These are phyloP conservation scores for Backusella sp. DNA, from an alignment of 192 early-diverging fungal genomes.

Conservation along the genomic window DNA sequence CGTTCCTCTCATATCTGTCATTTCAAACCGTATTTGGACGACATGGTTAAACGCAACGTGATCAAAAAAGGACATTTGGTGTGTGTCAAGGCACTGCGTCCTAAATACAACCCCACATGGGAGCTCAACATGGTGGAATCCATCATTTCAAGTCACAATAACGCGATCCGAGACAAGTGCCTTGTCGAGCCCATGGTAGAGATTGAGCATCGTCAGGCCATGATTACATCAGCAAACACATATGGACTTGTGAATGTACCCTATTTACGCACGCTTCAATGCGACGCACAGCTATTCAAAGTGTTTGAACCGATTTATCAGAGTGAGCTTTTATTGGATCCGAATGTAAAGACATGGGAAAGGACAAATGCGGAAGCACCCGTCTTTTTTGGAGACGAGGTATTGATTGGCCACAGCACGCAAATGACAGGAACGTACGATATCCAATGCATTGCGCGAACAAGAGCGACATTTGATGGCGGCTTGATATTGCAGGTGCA, in stretches of 20 bases:
- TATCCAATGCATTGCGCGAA: background rate
- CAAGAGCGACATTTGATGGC: background rate
- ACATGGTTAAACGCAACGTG: background rate
- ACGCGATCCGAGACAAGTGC: background rate
- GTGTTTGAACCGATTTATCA: background rate
- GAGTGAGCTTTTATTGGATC: background rate
- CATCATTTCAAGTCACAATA: conserved; percentile 15
- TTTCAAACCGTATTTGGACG: conserved; percentile 15
- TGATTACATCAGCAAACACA: background rate
- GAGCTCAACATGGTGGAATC: background rate
- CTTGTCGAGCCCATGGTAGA: background rate
- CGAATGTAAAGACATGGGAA: background rate
- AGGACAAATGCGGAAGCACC: background rate
- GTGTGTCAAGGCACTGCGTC: conserved; percentile 2
- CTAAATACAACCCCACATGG: conserved; percentile 24
- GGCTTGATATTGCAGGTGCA: background rate
- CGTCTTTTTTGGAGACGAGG: conserved; percentile 12
- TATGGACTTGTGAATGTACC: background rate
- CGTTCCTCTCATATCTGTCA: conserved; percentile 12
- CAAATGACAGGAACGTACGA: background rate
- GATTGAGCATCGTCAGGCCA: background rate
- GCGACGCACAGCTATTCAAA: background rate
- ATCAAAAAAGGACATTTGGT: conserved; percentile 18
- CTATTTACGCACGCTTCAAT: background rate
- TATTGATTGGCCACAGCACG: background rate